Evolutionary conservation across 2,329 filamentous ascomycete species (phyloP).

Genomic region (Monilinia aucupariae): DNA sequence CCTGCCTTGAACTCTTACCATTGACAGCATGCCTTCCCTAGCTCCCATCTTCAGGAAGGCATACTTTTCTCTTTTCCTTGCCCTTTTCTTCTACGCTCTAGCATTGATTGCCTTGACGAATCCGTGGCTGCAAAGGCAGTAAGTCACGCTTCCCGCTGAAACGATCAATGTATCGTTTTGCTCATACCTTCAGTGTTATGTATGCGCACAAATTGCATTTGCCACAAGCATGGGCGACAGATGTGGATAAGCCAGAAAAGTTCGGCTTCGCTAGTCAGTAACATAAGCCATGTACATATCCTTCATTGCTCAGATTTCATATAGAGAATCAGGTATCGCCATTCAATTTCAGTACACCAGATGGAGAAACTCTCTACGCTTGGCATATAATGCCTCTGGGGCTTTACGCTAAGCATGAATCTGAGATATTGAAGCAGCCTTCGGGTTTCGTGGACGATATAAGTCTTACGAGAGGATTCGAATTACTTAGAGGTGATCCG

Average conservation of each 20-base stretch:
- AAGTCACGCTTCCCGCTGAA: slow-evolving; percentile 36
- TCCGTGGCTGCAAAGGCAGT: slow-evolving; percentile 76
- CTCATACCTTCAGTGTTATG: slow-evolving; percentile 49
- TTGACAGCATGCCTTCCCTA: slow-evolving; percentile 30
- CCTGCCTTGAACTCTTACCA: background rate
- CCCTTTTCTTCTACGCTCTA: slow-evolving; percentile 59
- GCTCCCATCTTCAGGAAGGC: slow-evolving; percentile 43
- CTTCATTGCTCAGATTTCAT: slow-evolving; percentile 4
- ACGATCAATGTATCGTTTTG: background rate
- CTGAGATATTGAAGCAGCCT: slow-evolving; percentile 49
- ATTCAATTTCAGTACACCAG: slow-evolving; percentile 69
- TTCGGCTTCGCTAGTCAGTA: slow-evolving; percentile 79
- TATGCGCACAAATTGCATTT: slow-evolving; percentile 78
- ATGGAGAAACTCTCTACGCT: slow-evolving; percentile 73
- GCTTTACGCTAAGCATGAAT: slow-evolving; percentile 68
- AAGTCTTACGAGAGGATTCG: slow-evolving; percentile 52
- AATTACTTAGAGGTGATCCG: slow-evolving; percentile 57
- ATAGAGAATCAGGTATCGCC: slow-evolving; percentile 82
- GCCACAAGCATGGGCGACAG: slow-evolving; percentile 56
- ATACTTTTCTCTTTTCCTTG: slow-evolving; percentile 48
- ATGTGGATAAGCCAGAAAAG: slow-evolving; percentile 69
- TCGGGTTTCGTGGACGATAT: slow-evolving; percentile 44
- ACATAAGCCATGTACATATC: background rate
- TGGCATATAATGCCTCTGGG: slow-evolving; percentile 86
- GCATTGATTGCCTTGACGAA: slow-evolving; percentile 62